These are phyloP conservation scores for Cladosporium sp. DNA, from an alignment of 2,329 filamentous ascomycete genomes.

Conservation along the genomic window DNA sequence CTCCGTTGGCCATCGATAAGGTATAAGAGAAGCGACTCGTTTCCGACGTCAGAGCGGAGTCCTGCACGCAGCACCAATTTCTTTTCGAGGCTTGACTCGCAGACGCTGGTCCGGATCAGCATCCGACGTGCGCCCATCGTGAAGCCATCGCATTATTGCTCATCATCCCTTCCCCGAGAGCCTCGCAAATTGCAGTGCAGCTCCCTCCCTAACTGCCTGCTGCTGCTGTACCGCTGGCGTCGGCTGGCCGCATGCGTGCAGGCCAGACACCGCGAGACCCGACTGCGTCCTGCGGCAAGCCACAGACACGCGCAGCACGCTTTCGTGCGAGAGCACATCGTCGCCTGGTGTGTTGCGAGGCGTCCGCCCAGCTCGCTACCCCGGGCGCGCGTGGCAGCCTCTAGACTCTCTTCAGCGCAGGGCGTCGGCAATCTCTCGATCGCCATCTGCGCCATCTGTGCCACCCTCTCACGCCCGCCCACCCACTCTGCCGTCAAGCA, in stretches of 20 bases:
- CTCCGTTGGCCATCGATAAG: not conserved
- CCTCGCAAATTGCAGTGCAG: too few relatives aligned
- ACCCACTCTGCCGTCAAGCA: slow-evolving; percentile 4
- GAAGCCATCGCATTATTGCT: too few relatives aligned
- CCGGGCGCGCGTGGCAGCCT: not conserved
- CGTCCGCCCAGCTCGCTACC: slow-evolving; percentile 8
- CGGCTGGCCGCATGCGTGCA: not conserved
- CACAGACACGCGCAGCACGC: not conserved
- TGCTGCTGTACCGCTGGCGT: not conserved
- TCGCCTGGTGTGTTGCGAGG: too few relatives aligned
- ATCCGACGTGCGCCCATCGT: not conserved
- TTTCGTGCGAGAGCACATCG: not conserved
- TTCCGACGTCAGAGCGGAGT: not conserved
- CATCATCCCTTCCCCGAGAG: too few relatives aligned
- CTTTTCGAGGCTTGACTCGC: slow-evolving; percentile 12
- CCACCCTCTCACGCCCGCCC: not conserved
- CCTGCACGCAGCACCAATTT: slow-evolving; percentile 7
- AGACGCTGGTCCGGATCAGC: slow-evolving; percentile 5
- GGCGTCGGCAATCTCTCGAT: slow-evolving; percentile 13
- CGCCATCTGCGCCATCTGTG: slow-evolving; percentile 1
- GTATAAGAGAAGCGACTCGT: slow-evolving; percentile 8
- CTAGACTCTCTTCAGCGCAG: slow-evolving; percentile 11
- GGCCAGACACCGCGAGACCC: not conserved
- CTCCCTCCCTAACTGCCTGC: not conserved
- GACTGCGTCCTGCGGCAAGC: not conserved